Percentiles rank a stretch among this genome's conserved stretches.
phyloP scores from a whole-genome alignment of 139 green algal genomes.

The Nannochloris sp. region DNA sequence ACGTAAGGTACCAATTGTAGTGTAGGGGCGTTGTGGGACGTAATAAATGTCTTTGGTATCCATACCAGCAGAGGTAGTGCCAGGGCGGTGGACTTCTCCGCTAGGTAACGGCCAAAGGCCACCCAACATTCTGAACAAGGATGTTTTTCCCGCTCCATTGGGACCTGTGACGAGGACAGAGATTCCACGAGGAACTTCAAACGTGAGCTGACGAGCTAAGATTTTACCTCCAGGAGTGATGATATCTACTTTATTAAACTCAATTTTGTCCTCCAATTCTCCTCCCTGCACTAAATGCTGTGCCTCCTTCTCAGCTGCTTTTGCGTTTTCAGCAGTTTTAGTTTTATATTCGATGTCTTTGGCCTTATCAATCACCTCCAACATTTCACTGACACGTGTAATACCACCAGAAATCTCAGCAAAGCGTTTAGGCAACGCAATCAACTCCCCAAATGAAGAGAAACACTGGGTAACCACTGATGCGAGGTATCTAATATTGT shows the following conservation, averaged over 20 bases:
- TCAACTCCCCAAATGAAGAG: conserved; percentile 62
- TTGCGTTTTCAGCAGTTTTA: background rate
- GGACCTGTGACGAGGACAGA: conserved; percentile 51
- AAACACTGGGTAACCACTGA: conserved; percentile 68
- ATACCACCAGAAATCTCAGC: conserved; percentile 58
- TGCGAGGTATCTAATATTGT: conserved; percentile 69
- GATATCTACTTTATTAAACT: conserved; percentile 33
- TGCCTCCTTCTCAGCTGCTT: background rate
- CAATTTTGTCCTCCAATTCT: conserved; percentile 5
- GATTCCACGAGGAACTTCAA: conserved; percentile 31
- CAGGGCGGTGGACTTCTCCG: conserved; percentile 26
- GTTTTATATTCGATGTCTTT: conserved; percentile 8
- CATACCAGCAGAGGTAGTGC: background rate
- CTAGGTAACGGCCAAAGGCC: conserved; percentile 49
- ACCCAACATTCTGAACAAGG: conserved; percentile 40
- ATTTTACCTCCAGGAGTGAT: conserved; percentile 38
- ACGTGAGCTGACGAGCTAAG: conserved; percentile 35
- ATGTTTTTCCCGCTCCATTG: conserved; percentile 51
- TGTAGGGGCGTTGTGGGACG: conserved; percentile 61
- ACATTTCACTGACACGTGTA: conserved; percentile 38
- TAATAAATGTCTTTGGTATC: conserved; percentile 38
- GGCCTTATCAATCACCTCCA: conserved; percentile 43
- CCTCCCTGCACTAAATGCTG: background rate
- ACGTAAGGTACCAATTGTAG: conserved; percentile 44
- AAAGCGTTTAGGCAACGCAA: conserved; percentile 61